Evolutionary conservation across 2,329 filamentous ascomycete genomes (phyloP).

Genomic region (Gaeumannomyces sp.): DNA sequence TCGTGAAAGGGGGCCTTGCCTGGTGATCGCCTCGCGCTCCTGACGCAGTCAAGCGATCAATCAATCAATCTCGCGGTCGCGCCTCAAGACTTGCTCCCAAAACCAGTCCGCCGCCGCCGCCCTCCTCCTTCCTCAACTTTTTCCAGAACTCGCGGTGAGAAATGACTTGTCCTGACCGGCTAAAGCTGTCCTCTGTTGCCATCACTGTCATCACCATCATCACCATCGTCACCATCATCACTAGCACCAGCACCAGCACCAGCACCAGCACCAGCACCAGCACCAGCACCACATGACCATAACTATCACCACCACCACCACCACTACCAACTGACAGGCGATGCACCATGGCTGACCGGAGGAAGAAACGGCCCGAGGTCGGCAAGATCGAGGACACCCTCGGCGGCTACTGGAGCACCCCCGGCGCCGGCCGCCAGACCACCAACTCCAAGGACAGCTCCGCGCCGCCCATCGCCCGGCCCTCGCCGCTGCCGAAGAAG

Average conservation of each 20-base stretch:
- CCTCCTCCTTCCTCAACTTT: background rate
- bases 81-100: background rate
- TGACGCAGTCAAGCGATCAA: background rate
- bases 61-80: background rate
- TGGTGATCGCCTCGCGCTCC: background rate
- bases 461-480: background rate
- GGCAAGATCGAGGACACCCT: background rate
- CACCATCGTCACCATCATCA: background rate
- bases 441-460: slow-evolving; percentile 1
- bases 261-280: background rate
- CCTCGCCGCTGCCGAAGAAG: background rate
- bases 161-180: background rate
- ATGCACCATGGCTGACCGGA: background rate
- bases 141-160: background rate
- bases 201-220: background rate
- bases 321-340: background rate
- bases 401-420: background rate
- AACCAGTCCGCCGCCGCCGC: background rate
- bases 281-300: background rate
- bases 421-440: background rate
- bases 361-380: background rate
- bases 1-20: background rate
- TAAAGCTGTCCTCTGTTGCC: no score
- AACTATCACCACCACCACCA: background rate
- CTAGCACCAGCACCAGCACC: background rate